Percentiles rank a stretch among this genome's conserved stretches.
Conservation (phyloP, 768 basidiomycete genomes). For the Ramaria rubella region DNA sequence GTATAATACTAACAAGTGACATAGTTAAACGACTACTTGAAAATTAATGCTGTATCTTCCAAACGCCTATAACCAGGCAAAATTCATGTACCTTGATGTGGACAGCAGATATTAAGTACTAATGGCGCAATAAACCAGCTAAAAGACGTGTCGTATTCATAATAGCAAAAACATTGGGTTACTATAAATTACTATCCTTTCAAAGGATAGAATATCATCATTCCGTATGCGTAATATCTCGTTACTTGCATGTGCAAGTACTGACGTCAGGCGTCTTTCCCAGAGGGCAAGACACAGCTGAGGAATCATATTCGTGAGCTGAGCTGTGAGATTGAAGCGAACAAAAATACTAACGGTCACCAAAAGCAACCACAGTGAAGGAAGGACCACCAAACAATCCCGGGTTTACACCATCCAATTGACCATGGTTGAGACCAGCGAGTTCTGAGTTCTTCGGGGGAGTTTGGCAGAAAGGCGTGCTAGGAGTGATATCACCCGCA, state of each 20-base stretch:
- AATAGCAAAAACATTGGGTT: not conserved
- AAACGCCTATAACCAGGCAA: too few species aligned
- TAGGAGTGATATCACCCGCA: constrained; percentile 36
- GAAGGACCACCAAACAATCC: constrained; percentile 47
- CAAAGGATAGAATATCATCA: too few species aligned
- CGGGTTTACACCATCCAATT: constrained; percentile 46
- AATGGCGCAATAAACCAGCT: not conserved
- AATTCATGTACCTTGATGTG: not conserved
- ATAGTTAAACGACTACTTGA: too few species aligned
- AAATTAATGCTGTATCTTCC: too few species aligned
- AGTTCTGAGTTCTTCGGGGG: constrained; percentile 45
- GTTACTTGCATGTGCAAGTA: constrained; percentile 34
- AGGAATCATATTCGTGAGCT: not conserved
- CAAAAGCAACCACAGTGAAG: constrained; percentile 40
- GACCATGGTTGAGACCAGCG: constrained; percentile 44
- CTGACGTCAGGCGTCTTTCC: constrained; percentile 35
- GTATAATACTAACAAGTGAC: too few species aligned
- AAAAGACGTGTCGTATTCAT: not conserved
- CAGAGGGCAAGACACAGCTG: constrained; percentile 42
- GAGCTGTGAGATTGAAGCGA: not conserved
- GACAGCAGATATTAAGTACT: not conserved
- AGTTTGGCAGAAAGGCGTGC: constrained; percentile 48
- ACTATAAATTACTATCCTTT: too few species aligned
- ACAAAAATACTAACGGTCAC: constrained; percentile 31
- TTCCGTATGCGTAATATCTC: too few species aligned